These are phyloP conservation scores for Solanum paucissectum DNA, from an alignment of 257 asterid genomes.

Conservation along the genomic window DNA sequence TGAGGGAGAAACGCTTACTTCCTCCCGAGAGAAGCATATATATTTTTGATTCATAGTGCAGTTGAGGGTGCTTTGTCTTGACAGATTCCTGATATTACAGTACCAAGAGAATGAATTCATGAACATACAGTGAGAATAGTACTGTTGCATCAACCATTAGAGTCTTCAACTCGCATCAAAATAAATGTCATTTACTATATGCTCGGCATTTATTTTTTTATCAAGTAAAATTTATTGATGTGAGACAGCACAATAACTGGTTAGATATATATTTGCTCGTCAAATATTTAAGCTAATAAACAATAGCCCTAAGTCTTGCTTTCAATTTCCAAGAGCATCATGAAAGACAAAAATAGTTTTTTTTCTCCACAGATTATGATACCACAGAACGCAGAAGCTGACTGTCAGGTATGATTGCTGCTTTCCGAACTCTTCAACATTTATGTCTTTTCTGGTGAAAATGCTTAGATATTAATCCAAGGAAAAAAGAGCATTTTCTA, in stretches of 20 bases:
- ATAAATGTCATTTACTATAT: neutral
- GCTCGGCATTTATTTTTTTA: neutral
- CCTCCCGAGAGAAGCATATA: constrained; percentile 92
- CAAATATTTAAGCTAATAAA: neutral
- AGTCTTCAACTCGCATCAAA: neutral
- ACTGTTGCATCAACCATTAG: neutral
- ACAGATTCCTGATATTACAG: constrained; percentile 53
- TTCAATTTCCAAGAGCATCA: neutral
- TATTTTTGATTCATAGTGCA: constrained; percentile 83
- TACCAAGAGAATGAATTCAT: neutral
- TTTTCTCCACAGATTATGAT: neutral
- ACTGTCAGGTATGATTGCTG: neutral
- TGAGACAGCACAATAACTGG: neutral
- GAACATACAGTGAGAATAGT: neutral
- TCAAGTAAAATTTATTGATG: neutral
- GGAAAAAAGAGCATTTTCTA: neutral
- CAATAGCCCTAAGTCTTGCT: neutral
- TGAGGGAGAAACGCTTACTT: constrained; percentile 39
- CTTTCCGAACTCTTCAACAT: neutral
- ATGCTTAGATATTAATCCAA: neutral
- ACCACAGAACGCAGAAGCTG: neutral
- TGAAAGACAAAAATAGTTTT: neutral
- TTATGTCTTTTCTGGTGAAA: neutral
- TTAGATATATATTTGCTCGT: neutral
- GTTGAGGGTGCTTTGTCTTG: constrained; percentile 82